Evolutionary conservation across 768 basidiomycete species (phyloP).

Genomic region (Kwoniella pini): DNA sequence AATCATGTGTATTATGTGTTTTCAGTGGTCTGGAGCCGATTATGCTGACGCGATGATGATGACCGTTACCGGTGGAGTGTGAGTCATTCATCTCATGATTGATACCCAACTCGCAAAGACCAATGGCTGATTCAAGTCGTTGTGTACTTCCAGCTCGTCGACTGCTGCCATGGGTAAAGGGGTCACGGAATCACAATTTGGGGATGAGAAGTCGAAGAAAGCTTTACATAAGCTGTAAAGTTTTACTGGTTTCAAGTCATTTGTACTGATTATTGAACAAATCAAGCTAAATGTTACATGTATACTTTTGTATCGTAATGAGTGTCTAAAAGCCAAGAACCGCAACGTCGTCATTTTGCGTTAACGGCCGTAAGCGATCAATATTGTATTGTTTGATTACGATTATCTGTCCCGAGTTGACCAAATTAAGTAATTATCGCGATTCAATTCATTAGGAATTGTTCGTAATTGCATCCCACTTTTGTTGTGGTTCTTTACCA

Average conservation of each 20-base stretch:
- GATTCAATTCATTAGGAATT: not conserved
- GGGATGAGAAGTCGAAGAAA: constrained; percentile 28
- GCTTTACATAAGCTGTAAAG: constrained; percentile 33
- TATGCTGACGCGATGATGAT: constrained; percentile 87
- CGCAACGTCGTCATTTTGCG: too few relatives aligned
- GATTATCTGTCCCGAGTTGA: not conserved
- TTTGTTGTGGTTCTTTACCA: too few relatives aligned
- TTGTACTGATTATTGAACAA: too few relatives aligned
- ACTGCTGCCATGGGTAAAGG: constrained; percentile 99
- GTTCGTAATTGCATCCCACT: not conserved
- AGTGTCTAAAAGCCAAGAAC: not conserved
- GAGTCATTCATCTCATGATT: constrained; percentile 15
- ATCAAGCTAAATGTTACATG: too few relatives aligned
- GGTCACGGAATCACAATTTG: constrained; percentile 87
- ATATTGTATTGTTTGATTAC: not conserved
- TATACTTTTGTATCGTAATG: not conserved
- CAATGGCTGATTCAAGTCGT: not conserved
- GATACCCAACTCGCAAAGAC: not conserved
- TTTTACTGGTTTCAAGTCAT: not conserved
- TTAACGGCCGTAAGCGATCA: not conserved
- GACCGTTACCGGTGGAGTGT: constrained; percentile 93
- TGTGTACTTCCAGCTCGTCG: constrained; percentile 61
- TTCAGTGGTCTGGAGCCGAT: constrained; percentile 90
- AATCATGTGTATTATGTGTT: not conserved
- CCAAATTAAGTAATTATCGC: not conserved